These are phyloP conservation scores for Xylaria curta DNA, from an alignment of 495 filamentous ascomycete genomes.

Conservation along the genomic window DNA sequence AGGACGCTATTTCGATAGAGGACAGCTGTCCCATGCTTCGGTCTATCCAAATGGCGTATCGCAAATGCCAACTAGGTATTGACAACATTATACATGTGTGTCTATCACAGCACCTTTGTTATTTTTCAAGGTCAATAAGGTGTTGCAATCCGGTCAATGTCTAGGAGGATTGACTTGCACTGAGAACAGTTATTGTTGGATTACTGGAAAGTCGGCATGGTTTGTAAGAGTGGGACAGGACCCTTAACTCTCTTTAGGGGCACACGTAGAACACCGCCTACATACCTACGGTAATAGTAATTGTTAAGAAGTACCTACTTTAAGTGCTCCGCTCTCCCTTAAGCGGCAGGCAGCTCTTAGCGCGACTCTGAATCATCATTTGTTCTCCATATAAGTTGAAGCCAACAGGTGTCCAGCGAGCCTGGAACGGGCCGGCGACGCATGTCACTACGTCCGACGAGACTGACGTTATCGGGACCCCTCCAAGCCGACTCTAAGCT, in stretches of 20 bases:
- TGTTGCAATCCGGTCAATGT: not conserved
- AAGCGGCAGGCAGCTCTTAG: not conserved
- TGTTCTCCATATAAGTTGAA: not conserved
- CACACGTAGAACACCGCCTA: too few relatives aligned
- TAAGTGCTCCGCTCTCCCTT: too few relatives aligned
- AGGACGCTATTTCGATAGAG: not conserved
- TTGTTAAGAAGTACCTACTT: not conserved
- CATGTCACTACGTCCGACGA: not conserved
- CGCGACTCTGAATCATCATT: not conserved
- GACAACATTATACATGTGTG: not conserved
- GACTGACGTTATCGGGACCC: slow-evolving; percentile 8
- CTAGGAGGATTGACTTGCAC: not conserved
- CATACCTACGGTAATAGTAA: too few relatives aligned
- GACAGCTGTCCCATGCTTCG: not conserved
- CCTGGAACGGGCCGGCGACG: not conserved
- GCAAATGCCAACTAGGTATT: not conserved
- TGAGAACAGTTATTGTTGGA: not conserved
- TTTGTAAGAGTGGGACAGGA: not conserved
- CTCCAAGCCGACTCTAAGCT: slow-evolving; percentile 4
- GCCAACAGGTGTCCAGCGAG: not conserved
- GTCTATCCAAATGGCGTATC: not conserved
- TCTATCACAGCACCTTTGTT: not conserved
- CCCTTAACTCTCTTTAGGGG: too few relatives aligned
- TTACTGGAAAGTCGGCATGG: not conserved
- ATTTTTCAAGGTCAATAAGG: not conserved